phyloP scores from a whole-genome alignment of 2,329 filamentous ascomycete genomes.

The Beauveria brongniartii region DNA sequence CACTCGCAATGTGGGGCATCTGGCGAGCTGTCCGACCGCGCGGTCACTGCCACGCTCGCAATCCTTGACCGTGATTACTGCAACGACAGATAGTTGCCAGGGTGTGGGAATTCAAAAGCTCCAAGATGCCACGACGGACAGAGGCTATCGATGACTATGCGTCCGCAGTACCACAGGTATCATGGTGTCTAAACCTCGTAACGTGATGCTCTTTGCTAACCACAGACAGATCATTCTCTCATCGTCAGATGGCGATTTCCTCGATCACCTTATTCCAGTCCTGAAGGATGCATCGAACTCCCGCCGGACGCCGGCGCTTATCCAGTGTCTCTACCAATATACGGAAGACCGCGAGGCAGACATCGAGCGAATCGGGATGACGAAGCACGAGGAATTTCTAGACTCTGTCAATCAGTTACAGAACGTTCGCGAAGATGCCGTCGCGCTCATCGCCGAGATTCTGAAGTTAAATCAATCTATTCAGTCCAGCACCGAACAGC shows the following conservation, averaged over 20 bases:
- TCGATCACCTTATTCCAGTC: slow-evolving; percentile 90
- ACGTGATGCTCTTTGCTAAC: slow-evolving; percentile 11
- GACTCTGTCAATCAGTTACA: slow-evolving; percentile 91
- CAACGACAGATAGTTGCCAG: not conserved
- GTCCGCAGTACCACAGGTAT: slow-evolving; percentile 38
- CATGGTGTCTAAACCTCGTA: slow-evolving; percentile 16
- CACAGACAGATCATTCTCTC: slow-evolving; percentile 74
- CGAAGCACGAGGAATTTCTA: slow-evolving; percentile 95
- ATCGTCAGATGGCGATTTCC: slow-evolving; percentile 83
- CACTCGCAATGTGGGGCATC: slow-evolving; percentile 1
- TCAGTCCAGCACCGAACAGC: slow-evolving; percentile 85
- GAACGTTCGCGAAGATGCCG: slow-evolving; percentile 81
- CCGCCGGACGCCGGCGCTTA: slow-evolving; percentile 62
- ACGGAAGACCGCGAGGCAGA: slow-evolving; percentile 80
- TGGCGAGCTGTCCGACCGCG: not conserved
- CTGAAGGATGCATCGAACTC: slow-evolving; percentile 81
- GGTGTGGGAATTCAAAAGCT: not conserved
- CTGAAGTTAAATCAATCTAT: slow-evolving; percentile 90
- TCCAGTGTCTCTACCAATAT: slow-evolving; percentile 64
- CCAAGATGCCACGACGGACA: slow-evolving; percentile 36
- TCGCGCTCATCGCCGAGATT: slow-evolving; percentile 82
- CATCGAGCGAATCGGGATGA: slow-evolving; percentile 89
- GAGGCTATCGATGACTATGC: slow-evolving; percentile 40
- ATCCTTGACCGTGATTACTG: not conserved
- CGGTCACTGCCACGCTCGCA: not conserved